These are phyloP conservation scores for Penicillium maclennaniae DNA, from an alignment of 495 filamentous ascomycete species.

Conservation along the genomic window DNA sequence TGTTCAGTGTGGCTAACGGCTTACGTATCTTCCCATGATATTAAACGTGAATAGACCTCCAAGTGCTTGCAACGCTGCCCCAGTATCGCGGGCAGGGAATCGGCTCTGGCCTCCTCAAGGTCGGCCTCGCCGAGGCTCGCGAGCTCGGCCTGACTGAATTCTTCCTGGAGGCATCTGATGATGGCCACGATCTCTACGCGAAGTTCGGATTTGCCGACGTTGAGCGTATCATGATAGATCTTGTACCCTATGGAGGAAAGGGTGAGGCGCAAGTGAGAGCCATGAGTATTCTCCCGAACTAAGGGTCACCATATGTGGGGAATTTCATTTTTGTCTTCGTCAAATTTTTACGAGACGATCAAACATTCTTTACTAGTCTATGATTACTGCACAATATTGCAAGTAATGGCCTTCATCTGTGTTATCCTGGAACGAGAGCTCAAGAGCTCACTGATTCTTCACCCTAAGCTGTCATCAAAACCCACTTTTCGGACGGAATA, in stretches of 20 bases:
- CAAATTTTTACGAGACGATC: not conserved
- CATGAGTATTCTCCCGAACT: constrained; percentile 7
- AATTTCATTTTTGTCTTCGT: not conserved
- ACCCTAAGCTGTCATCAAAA: no score
- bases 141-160: constrained; percentile 3
- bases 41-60: not conserved
- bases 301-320: not conserved
- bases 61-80: constrained; percentile 10
- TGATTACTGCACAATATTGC: not conserved
- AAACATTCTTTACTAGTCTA: not conserved
- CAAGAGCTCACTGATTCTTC: no score
- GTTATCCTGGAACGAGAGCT: no score
- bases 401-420: not conserved
- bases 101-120: constrained; percentile 3
- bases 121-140: constrained; percentile 4
- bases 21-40: not conserved
- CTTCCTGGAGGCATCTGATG: constrained; percentile 7
- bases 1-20: not conserved
- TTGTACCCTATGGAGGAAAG: constrained; percentile 7
- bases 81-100: constrained; percentile 9
- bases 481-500: no score
- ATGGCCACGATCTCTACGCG: constrained; percentile 10
- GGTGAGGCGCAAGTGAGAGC: not conserved
- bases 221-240: constrained; percentile 1
- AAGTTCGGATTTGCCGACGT: constrained; percentile 14